A percentile compares a stretch with the other conserved stretches of the same genome.
Evolutionary conservation across 805 yeast species (phyloP).

Genomic region (Priceomyces castillae): DNA sequence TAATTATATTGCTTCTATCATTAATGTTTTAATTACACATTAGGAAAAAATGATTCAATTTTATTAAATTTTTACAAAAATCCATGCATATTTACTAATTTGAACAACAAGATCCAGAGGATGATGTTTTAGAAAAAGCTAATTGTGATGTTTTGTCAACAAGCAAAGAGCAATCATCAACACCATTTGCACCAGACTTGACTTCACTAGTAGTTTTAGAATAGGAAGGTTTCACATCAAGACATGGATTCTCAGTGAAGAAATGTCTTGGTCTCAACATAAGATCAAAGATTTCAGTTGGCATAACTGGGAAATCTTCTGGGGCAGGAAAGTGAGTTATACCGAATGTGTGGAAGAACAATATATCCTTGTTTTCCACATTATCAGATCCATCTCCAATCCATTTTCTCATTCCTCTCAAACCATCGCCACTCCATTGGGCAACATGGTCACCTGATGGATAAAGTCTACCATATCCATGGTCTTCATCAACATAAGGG

Average conservation of each 20-base stretch:
- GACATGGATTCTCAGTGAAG: conserved; percentile 73
- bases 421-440: conserved; percentile 70
- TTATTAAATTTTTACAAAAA: background rate
- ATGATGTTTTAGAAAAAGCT: conserved; percentile 32
- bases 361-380: conserved; percentile 66
- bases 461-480: conserved; percentile 58
- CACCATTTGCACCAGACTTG: conserved; percentile 31
- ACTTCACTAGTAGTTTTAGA: conserved; percentile 42
- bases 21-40: too few relatives aligned
- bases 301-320: conserved; percentile 89
- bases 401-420: conserved; percentile 67
- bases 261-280: conserved; percentile 77
- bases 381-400: conserved; percentile 57
- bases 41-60: background rate
- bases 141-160: conserved; percentile 40
- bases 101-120: conserved; percentile 8
- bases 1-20: too few relatives aligned
- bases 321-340: conserved; percentile 86
- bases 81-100: conserved; percentile 1
- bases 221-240: conserved; percentile 68
- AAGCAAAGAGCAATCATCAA: conserved; percentile 33
- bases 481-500: conserved; percentile 58
- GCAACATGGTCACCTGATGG: conserved; percentile 82
- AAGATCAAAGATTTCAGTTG: conserved; percentile 75
- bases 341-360: conserved; percentile 80